phyloP scores from a whole-genome alignment of 345 rosid genomes.

The Brassica incana region DNA sequence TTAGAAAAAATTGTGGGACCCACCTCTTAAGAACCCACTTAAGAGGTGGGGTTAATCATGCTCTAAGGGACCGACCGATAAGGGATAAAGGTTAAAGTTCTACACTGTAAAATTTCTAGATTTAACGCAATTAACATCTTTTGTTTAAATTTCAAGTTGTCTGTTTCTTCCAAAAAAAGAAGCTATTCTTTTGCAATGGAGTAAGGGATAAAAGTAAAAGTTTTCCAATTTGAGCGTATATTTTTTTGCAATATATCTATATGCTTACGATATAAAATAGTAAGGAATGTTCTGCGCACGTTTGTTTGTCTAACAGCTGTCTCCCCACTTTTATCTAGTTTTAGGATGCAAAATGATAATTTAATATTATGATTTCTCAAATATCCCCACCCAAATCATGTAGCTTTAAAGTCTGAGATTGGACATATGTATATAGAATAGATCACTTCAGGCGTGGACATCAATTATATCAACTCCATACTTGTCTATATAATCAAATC shows the following conservation, averaged over 20 bases:
- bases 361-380: not conserved
- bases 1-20: too few relatives aligned
- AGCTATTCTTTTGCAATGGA: too few relatives aligned
- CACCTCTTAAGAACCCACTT: too few relatives aligned
- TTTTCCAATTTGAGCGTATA: too few relatives aligned
- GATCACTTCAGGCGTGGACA: not conserved
- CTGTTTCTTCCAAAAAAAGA: not conserved
- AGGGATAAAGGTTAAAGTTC: conserved; percentile 31
- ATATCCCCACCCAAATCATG: conserved; percentile 7
- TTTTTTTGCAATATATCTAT: not conserved
- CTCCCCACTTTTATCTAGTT: conserved; percentile 24
- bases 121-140: conserved; percentile 23
- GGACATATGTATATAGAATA: not conserved
- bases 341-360: conserved; percentile 2
- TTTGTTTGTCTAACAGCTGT: conserved; percentile 29
- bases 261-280: conserved; percentile 1
- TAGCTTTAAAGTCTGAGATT: conserved; percentile 7
- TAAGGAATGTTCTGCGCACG: conserved; percentile 32
- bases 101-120: conserved; percentile 25
- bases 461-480: not conserved
- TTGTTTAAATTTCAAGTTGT: not conserved
- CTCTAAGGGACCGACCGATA: conserved; percentile 35
- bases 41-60: too few relatives aligned
- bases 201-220: too few relatives aligned
- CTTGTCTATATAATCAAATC: not conserved